A percentile compares a stretch with the other conserved stretches of the same genome.
phyloP scores from a whole-genome alignment of 805 yeast genomes.

The Zygosaccharomyces bailii region DNA sequence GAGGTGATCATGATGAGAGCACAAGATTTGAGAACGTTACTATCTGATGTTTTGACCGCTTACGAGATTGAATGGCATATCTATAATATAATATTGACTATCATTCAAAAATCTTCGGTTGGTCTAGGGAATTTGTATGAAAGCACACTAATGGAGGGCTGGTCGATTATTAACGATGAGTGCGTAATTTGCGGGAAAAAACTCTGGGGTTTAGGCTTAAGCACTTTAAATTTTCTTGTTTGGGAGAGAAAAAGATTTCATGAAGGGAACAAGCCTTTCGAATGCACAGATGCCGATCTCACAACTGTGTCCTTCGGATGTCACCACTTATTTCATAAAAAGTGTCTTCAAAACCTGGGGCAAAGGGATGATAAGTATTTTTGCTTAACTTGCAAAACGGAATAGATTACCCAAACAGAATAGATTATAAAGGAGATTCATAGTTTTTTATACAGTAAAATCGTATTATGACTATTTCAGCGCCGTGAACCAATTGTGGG shows the following conservation, averaged over 20 bases:
- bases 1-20: conserved; percentile 48
- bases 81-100: conserved; percentile 46
- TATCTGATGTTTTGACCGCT: conserved; percentile 61
- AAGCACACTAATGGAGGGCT: conserved; percentile 50
- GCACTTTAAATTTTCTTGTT: conserved; percentile 45
- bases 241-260: conserved; percentile 51
- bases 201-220: conserved; percentile 65
- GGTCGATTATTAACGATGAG: conserved; percentile 52
- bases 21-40: conserved; percentile 55
- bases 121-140: conserved; percentile 44
- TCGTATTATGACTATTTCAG: conserved; percentile 12
- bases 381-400: conserved; percentile 25
- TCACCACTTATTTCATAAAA: conserved; percentile 32
- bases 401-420: neutral
- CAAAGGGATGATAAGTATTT: conserved; percentile 18
- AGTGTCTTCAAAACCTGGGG: conserved; percentile 31
- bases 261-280: conserved; percentile 15
- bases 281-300: conserved; percentile 2
- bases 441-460: too few species aligned
- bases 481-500: conserved; percentile 27
- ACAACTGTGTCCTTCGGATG: conserved; percentile 26
- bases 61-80: conserved; percentile 62
- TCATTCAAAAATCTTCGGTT: conserved; percentile 56
- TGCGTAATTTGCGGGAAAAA: conserved; percentile 77
- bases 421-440: neutral